These are phyloP conservation scores for Fusarium sp. DNA, from an alignment of 2,329 filamentous ascomycete species.

Conservation along the genomic window DNA sequence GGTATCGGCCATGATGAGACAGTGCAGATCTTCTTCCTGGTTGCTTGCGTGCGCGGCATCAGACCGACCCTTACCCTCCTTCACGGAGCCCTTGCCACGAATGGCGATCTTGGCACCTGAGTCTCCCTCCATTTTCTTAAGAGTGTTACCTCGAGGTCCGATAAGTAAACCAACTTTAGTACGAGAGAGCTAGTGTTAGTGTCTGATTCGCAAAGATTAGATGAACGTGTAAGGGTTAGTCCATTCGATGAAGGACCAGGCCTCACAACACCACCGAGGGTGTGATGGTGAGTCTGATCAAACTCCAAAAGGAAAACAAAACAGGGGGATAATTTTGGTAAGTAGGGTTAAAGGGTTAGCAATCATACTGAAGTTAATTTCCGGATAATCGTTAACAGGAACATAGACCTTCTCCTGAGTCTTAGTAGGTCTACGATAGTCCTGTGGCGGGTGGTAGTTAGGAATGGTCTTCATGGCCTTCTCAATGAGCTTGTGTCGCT, in stretches of 20 bases:
- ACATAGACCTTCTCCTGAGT: constrained; percentile 99
- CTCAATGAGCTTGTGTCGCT: constrained; percentile 98
- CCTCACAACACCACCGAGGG: constrained; percentile 46
- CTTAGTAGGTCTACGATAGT: constrained; percentile 98
- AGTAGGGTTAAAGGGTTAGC: constrained; percentile 95
- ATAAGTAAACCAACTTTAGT: constrained; percentile 99
- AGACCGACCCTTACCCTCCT: constrained; percentile 98
- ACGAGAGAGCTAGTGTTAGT: constrained; percentile 94
- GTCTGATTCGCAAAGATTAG: constrained; percentile 52
- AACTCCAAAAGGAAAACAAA: constrained; percentile 55
- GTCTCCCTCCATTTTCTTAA: constrained; percentile 99
- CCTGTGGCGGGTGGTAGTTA: constrained; percentile 98
- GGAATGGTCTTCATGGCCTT: constrained; percentile 99
- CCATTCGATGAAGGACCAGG: constrained; percentile 49
- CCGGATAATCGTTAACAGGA: constrained; percentile 99
- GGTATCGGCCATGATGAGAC: constrained; percentile 99
- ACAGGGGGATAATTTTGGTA: constrained; percentile 53
- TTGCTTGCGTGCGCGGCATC: constrained; percentile 99
- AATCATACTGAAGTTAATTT: constrained; percentile 99
- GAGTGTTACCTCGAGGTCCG: constrained; percentile 98
- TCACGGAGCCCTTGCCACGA: constrained; percentile 98
- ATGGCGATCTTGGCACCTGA: constrained; percentile 99
- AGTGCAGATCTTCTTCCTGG: constrained; percentile 99
- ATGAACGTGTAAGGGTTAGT: constrained; percentile 44
- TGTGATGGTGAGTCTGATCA: constrained; percentile 54